Percentiles rank a stretch among this genome's conserved stretches.
Evolutionary conservation across 768 basidiomycete genomes (phyloP).

Genomic region (Mycena kentingensis): DNA sequence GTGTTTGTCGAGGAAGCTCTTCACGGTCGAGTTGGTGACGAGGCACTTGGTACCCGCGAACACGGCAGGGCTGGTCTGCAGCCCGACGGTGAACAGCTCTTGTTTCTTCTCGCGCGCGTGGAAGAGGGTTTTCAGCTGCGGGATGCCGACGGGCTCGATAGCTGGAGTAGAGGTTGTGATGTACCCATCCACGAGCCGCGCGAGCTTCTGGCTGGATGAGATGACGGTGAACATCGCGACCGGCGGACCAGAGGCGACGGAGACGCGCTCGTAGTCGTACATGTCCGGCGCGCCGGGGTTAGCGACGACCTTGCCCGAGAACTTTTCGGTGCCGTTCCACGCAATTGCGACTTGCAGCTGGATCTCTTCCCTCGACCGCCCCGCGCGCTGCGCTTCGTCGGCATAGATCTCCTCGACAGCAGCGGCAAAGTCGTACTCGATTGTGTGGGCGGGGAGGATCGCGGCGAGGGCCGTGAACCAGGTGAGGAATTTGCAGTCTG

Average conservation of each 20-base stretch:
- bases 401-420: conserved; percentile 7
- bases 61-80: conserved; percentile 1
- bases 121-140: conserved; percentile 1
- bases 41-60: background rate
- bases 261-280: conserved; percentile 15
- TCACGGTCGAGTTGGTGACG: background rate
- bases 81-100: conserved; percentile 6
- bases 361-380: conserved; percentile 10
- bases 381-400: conserved; percentile 7
- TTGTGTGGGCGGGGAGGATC: background rate
- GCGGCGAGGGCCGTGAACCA: background rate
- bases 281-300: conserved; percentile 13
- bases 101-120: background rate
- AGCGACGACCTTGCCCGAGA: background rate
- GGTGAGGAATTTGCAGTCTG: conserved; percentile 12
- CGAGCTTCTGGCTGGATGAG: background rate
- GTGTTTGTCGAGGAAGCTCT: conserved; percentile 8
- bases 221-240: background rate
- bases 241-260: background rate
- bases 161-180: background rate
- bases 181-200: conserved; percentile 4
- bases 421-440: conserved; percentile 10
- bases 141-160: conserved; percentile 5
- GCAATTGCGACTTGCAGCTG: background rate
- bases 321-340: conserved; percentile 10